Conservation (phyloP, 1,139 yeast genomes). For the Oligophagozyma castellii region DNA sequence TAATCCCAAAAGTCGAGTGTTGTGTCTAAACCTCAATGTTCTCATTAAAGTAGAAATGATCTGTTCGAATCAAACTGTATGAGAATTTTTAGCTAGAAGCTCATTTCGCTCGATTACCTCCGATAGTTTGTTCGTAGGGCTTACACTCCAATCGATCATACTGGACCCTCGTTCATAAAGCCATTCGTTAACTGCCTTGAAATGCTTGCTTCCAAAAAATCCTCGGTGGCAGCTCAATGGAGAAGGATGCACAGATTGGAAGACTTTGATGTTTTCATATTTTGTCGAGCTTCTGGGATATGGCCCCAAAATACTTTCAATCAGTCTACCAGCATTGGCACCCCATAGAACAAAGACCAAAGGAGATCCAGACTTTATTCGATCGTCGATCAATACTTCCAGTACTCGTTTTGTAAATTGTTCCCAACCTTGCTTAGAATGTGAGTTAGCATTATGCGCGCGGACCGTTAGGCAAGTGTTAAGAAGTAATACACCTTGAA, state of each 20-base stretch:
- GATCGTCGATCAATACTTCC: constrained; percentile 32
- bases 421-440: constrained; percentile 90
- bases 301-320: constrained; percentile 29
- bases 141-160: constrained; percentile 51
- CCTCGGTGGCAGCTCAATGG: constrained; percentile 85
- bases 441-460: constrained; percentile 90
- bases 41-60: background rate
- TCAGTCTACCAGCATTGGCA: constrained; percentile 69
- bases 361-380: constrained; percentile 31
- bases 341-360: constrained; percentile 92
- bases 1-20: no score
- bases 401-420: constrained; percentile 66
- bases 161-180: constrained; percentile 28
- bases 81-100: background rate
- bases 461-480: constrained; percentile 86
- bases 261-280: constrained; percentile 34
- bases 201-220: constrained; percentile 62
- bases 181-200: constrained; percentile 65
- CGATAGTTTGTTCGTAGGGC: constrained; percentile 12
- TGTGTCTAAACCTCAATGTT: no score
- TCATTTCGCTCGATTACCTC: constrained; percentile 13
- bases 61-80: background rate
- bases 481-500: constrained; percentile 74
- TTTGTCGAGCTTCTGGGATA: constrained; percentile 3
- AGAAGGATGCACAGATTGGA: constrained; percentile 83